A percentile compares a stretch with the other conserved stretches of the same genome.
phyloP scores from a whole-genome alignment of 805 yeast species.

The Yamadazyma paraphyllophila region DNA sequence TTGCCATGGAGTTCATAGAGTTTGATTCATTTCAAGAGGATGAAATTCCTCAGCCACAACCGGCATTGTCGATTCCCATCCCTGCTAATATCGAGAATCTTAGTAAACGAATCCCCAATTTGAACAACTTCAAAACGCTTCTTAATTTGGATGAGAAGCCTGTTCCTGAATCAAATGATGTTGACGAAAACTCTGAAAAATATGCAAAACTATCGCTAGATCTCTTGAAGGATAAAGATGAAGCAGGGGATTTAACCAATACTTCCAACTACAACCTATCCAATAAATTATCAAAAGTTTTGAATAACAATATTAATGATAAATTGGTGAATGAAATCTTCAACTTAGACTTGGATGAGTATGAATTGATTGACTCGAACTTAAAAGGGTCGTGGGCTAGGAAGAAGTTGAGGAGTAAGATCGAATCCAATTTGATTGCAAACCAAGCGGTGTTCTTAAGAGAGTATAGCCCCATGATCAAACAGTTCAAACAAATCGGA shows the following conservation, averaged over 20 bases:
- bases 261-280: slow-evolving; percentile 23
- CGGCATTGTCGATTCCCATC: slow-evolving; percentile 42
- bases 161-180: neutral
- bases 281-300: slow-evolving; percentile 48
- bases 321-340: slow-evolving; percentile 32
- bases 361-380: slow-evolving; percentile 44
- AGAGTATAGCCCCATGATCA: slow-evolving; percentile 32
- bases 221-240: slow-evolving; percentile 22
- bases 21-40: slow-evolving; percentile 33
- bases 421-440: slow-evolving; percentile 59
- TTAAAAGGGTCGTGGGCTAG: slow-evolving; percentile 60
- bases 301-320: slow-evolving; percentile 45
- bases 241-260: neutral
- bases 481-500: slow-evolving; percentile 23
- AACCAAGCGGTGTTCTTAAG: slow-evolving; percentile 43
- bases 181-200: slow-evolving; percentile 34
- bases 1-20: slow-evolving; percentile 41
- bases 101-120: slow-evolving; percentile 32
- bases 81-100: slow-evolving; percentile 30
- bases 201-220: slow-evolving; percentile 49
- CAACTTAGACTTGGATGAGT: slow-evolving; percentile 20
- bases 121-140: slow-evolving; percentile 31
- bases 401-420: slow-evolving; percentile 54
- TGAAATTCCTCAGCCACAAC: slow-evolving; percentile 40
- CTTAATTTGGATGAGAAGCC: slow-evolving; percentile 18